Base-by-base conservation (phyloP, 2,329 filamentous ascomycete species). In the Pestalotiopsis fici region DNA sequence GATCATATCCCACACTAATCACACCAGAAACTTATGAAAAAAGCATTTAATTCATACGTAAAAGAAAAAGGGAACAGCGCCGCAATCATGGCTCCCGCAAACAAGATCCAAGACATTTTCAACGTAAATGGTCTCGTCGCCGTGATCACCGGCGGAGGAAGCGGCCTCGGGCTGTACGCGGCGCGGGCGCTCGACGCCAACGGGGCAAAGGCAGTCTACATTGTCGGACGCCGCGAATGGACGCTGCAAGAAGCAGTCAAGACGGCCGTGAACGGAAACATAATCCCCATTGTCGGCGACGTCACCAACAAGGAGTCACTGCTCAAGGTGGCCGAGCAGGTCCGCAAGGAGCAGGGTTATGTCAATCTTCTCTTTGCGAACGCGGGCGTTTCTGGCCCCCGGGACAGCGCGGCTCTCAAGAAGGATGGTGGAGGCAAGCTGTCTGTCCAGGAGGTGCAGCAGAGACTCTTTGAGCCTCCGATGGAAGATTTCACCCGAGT, bases 131-230 rank as follows among this genome's bases (percentile, higher is more conserved):
- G 63, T 27, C 63, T 65, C 6, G 63, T 65, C 23, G 63, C 63
- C 23, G 63, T 65, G 6, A 50, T 65, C 31, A 65, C 63, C 3
- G 63, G 63, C 7, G 63, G 63, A 15, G 63, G 63, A 9, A 65
- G 50, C n/a, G 63, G 63, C 6, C 54, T 65, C 3, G 63, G 63
- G 11, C 63, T 65, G 27, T 65, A 59, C 63, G 63, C 63, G n/a
- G 63, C 63, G 3, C 50, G 63, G 6, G 63, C 63, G n/a, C 54
- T 65, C 27, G 63, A 65, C 27, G 63, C 63, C 31, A 65, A 65
- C 21, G 63, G 63, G 11, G 63, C 63, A 39, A 65, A 64, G 37
- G 63, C 63, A n/a, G 63, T 65, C n/a, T 65, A 65, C 15, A 65
- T 65, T 15, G 63, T 65, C 27, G 63, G 63, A 18, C 63, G 63